These are phyloP conservation scores for Peniophora sp. DNA, from an alignment of 1,284 basidiomycete genomes.

Conservation along the genomic window DNA sequence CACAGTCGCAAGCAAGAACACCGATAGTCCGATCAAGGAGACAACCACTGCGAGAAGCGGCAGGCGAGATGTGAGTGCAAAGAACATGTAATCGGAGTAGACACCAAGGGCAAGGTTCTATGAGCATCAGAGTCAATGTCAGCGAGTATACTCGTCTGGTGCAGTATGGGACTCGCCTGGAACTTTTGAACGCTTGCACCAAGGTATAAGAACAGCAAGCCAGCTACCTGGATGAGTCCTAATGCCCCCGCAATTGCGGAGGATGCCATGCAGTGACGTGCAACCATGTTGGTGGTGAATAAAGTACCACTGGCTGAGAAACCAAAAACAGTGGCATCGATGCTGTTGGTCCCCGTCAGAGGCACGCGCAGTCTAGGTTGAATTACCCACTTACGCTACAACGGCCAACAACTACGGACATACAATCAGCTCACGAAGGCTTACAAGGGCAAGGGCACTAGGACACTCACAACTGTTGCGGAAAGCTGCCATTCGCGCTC, in stretches of 20 bases:
- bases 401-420: no score
- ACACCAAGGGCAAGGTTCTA: constrained; percentile 49
- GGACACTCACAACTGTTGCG: no score
- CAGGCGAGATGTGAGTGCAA: constrained; percentile 53
- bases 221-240: constrained; percentile 46
- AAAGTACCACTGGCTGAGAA: constrained; percentile 39
- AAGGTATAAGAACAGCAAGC: constrained; percentile 55
- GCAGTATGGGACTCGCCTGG: constrained; percentile 28
- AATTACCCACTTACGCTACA: no score
- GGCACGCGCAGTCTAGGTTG: no score
- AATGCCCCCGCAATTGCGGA: constrained; percentile 52
- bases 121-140: background rate
- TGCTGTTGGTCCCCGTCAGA: constrained; percentile 7
- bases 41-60: constrained; percentile 50
- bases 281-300: constrained; percentile 36
- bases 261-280: constrained; percentile 41
- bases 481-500: no score
- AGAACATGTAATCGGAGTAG: constrained; percentile 55
- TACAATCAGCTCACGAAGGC: no score
- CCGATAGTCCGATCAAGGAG: constrained; percentile 44
- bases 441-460: no score
- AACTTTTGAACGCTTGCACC: constrained; percentile 38
- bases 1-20: constrained; percentile 52
- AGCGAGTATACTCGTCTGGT: background rate
- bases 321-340: constrained; percentile 43